Conservation (phyloP, 2,329 filamentous ascomycete genomes). For the Scolecobasidium constrictum region DNA sequence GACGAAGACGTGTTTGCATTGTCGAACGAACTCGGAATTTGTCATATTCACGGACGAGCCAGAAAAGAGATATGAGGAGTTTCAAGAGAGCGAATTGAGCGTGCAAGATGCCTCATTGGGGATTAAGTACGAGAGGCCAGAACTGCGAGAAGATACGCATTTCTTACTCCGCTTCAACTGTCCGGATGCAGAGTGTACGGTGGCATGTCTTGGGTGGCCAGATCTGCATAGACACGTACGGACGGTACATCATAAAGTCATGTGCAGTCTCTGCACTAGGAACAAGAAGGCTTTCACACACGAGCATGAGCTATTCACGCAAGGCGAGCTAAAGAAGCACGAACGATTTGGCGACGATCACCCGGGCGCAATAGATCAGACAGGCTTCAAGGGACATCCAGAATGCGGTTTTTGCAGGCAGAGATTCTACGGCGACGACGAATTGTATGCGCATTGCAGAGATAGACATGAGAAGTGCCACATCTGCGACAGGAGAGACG, state of each 20-base stretch:
- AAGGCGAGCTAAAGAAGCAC: conserved; percentile 70
- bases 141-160: conserved; percentile 85
- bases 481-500: conserved; percentile 66
- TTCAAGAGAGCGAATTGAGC: conserved; percentile 59
- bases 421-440: conserved; percentile 92
- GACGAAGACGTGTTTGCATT: conserved; percentile 93
- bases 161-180: conserved; percentile 90
- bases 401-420: conserved; percentile 86
- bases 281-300: conserved; percentile 99
- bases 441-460: conserved; percentile 85
- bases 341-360: conserved; percentile 86
- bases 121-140: conserved; percentile 78
- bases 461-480: conserved; percentile 93
- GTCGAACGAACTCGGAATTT: conserved; percentile 65
- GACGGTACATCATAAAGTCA: conserved; percentile 69
- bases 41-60: conserved; percentile 88
- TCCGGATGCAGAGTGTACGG: conserved; percentile 73
- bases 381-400: conserved; percentile 90
- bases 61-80: conserved; percentile 78
- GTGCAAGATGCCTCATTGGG: conserved; percentile 77
- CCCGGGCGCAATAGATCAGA: conserved; percentile 82
- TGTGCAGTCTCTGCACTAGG: conserved; percentile 81
- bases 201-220: conserved; percentile 72
- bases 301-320: conserved; percentile 86
- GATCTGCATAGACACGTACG: conserved; percentile 75